Evolutionary conservation across 192 early-diverging fungal species (phyloP), one percentile per base, ranked within the genome.

Genomic region (Cetraspora pellucida): DNA sequence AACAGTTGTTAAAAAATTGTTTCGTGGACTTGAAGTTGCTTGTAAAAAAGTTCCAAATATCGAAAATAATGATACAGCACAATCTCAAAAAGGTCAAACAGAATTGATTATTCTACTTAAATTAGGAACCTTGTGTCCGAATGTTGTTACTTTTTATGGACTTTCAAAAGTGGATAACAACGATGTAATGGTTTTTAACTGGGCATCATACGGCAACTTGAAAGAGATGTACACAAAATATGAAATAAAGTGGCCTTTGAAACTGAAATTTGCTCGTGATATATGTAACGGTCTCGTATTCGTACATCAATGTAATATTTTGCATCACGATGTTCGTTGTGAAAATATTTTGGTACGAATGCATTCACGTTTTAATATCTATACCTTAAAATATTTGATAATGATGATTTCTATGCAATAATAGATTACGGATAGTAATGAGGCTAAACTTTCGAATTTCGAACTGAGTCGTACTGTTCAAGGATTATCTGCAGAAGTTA

Each of bases 401-500:
- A 59, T 23, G 25, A 5, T 64, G 1, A 37, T 64, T 37, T 43
- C 10, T 23, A 37, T 50, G 52, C 19, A 31, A 30, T 37, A 23
- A 28, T 50, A 70, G 47, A 52, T 70, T 23, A 50, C 47, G 27
- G 47, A 50, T 13, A 19, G 14, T 23, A 11, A 10, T 14, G 47
- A 52, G 23, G 47, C 68, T 50, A 70, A 70, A 47, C 14, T 70
- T 70, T 21, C 68, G 49, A 70, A 70, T 25, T 70, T 70, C 49
- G 16, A 70, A 14, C 17, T 50, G 3, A 50, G 46, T 30, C 45
- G 68, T 13, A 14, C 25, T 50, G 9, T 50, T 27, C 10, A 47
- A 31, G 21, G n/a, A 52, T 8, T 9, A 25, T 25, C 46, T 52
- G 49, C 4, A 16, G 21, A 21, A 52, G 16, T 47, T 31, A 11